Percentiles rank a stretch among this genome's conserved stretches.
phyloP scores from a whole-genome alignment of 1,284 basidiomycete species.

The Trametes sp. region DNA sequence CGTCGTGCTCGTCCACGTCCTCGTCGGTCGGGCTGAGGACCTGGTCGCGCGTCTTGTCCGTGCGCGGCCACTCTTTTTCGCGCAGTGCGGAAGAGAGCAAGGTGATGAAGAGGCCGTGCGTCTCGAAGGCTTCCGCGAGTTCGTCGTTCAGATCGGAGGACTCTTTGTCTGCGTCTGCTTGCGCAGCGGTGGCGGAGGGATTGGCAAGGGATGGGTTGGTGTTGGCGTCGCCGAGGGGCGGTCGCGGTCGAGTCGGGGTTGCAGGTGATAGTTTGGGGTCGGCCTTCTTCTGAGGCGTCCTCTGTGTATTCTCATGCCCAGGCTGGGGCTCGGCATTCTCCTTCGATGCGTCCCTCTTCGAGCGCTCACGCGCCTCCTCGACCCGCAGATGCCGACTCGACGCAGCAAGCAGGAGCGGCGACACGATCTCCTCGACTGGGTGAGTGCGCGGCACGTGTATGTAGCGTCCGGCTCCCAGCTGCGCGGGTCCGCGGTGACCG shows the following conservation, averaged over 20 bases:
- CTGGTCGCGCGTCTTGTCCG: not conserved
- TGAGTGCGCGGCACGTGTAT: not conserved
- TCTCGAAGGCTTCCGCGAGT: not conserved
- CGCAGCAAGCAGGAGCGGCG: not conserved
- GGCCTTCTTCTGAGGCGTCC: no score
- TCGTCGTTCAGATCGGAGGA: not conserved
- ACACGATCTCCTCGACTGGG: not conserved
- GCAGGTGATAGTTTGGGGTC: not conserved
- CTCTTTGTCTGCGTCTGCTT: no score
- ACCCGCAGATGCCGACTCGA: not conserved
- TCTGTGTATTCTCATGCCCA: no score
- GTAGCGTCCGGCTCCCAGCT: not conserved
- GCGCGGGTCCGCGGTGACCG: no score
- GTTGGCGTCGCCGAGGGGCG: not conserved
- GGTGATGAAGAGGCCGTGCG: not conserved
- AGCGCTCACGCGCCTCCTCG: not conserved
- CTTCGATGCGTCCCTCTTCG: not conserved
- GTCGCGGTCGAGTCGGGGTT: not conserved
- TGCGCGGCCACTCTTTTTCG: not conserved
- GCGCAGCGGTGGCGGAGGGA: no score
- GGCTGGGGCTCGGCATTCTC: no score
- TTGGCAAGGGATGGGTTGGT: no score
- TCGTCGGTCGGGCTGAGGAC: not conserved
- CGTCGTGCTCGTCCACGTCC: not conserved
- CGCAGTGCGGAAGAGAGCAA: not conserved